Evolutionary conservation across 768 basidiomycete species (phyloP), one percentile per base, ranked within the genome.

Genomic region (Dioszegia aurantiaca): DNA sequence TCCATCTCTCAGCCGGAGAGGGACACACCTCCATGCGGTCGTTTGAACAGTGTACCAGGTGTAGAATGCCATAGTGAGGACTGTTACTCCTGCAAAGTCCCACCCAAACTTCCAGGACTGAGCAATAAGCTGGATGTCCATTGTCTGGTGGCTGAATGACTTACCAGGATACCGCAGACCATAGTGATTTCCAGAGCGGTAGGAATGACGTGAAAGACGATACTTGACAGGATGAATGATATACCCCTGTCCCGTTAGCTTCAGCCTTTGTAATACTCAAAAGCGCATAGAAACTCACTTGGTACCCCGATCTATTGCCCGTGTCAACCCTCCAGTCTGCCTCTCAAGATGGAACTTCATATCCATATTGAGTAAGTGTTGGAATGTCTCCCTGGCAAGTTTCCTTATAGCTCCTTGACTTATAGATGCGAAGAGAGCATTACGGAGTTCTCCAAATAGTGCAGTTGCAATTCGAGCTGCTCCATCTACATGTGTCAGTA

Each of bases 51-150:
- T 99, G 73, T 94, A 99, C 92, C 92, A 97, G 0, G 91, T 89
- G 73, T 99, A 99, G 3, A 87, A 84, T 2, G 82, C 87, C 81
- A 99, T 85, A 0, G 94, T 89, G 1, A 83, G 76, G 1, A 84
- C 81, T 0, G 93, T 97, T 43, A 98, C 85, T 1, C 88, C 90
- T 3, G 95, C 94, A 77, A 93, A 99, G 73, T 95, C 87, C 87
- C 88, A 91, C 9, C 95, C 95, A 69, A 95, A 99, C 73, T 97
- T 94, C 70, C 89, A 98, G 1, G 90, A 93, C 92, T 95, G 56
- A 28, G 5, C 36, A 4, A 42, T 57, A 16, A 28, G 51, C 30
- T 53, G 9, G 2, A 16, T 31, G 1, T 44, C 24, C 45, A 24
- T 17, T 44, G 1, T 1, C 46, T 27, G 48, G 61, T 40, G 56